Evolutionary conservation across 768 basidiomycete species (phyloP).

Genomic region (Plicaturopsis crispa): DNA sequence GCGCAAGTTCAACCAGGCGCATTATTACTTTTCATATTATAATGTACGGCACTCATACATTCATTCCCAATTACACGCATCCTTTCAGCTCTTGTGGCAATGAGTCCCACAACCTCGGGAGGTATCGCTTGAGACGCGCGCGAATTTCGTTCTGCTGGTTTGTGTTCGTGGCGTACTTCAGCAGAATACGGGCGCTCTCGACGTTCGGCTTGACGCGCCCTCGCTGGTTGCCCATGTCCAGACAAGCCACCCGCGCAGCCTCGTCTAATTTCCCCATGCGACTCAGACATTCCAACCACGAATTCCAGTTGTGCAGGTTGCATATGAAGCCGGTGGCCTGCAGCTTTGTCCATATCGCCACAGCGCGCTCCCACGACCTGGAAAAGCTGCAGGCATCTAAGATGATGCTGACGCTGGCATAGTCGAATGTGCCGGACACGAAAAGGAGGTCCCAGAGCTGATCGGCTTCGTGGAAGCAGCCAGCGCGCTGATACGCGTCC

Average conservation of each 20-base stretch:
- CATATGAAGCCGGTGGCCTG: conserved; percentile 40
- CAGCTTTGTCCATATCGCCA: conserved; percentile 47
- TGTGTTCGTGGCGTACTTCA: conserved; percentile 41
- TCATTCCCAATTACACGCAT: too few relatives aligned
- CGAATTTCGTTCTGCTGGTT: conserved; percentile 37
- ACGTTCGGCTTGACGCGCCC: conserved; percentile 38
- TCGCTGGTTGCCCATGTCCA: conserved; percentile 50
- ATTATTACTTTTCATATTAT: too few relatives aligned
- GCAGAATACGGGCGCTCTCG: conserved; percentile 43
- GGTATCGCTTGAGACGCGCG: conserved; percentile 34
- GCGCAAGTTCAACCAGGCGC: too few relatives aligned
- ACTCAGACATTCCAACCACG: conserved; percentile 83
- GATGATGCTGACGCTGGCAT: conserved; percentile 71
- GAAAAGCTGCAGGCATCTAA: conserved; percentile 77
- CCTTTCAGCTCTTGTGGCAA: too few relatives aligned
- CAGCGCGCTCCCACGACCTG: conserved; percentile 40
- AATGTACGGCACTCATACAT: too few relatives aligned
- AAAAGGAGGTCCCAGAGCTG: conserved; percentile 76
- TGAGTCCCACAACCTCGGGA: conserved; percentile 27
- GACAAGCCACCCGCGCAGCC: conserved; percentile 55
- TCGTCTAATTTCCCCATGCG: conserved; percentile 58
- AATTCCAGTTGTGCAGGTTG: conserved; percentile 69
- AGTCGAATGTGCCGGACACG: conserved; percentile 47
- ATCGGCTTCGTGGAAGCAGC: conserved; percentile 62
- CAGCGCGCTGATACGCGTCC: conserved; percentile 81